Evolutionary conservation across 2,329 filamentous ascomycete genomes (phyloP), one percentile per base, ranked within the genome.

Genomic region (Fusarium continuum): DNA sequence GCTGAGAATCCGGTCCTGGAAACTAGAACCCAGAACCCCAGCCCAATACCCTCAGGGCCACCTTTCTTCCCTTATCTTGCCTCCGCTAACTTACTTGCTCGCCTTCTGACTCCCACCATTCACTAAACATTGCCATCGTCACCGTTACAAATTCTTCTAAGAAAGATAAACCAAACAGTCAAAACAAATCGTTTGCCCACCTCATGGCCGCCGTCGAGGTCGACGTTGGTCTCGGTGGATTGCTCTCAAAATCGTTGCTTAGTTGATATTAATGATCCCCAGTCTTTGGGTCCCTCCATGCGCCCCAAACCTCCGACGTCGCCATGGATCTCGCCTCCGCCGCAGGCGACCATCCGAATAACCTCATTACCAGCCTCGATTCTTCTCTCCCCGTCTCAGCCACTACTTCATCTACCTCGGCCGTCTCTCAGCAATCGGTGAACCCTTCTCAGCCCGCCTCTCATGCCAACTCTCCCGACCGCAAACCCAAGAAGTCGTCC

Each of bases 401-500:
- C 31, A 29, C 49, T 20, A 36, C 43, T 20, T 55, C 55, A 32
- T 44, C 51, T 36, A 32, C 44, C 19, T 55, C 67, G n/a, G 46
- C n/a, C 41, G 19, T 60, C 4, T 43, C 63, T 34, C 65, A 63
- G 7, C 58, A 59, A 16, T 34, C 59, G 16, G 44, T 47, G 35
- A 56, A 57, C 43, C 52, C 47, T 36, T 72, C 67, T n/a, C 65
- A 70, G 25, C 48, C 66, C 5, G 38, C 51, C 19, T 70, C 68
- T 29, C 66, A 72, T 50, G 56, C 64, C 53, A 69, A 71, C 49
- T 74, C 72, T n/a, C 68, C 71, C 44, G 71, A 74, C 49, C 74
- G 73, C 50, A 75, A 74, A 36, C 75, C 74, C 20, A 80, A 79
- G 61, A 78, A 79, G 53, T 77, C 77, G 34, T 78, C 78, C 16